Percentiles rank a stretch among this genome's conserved stretches.
Evolutionary conservation across 495 filamentous ascomycete genomes (phyloP).

Genomic region (Sordaria brevicollis): DNA sequence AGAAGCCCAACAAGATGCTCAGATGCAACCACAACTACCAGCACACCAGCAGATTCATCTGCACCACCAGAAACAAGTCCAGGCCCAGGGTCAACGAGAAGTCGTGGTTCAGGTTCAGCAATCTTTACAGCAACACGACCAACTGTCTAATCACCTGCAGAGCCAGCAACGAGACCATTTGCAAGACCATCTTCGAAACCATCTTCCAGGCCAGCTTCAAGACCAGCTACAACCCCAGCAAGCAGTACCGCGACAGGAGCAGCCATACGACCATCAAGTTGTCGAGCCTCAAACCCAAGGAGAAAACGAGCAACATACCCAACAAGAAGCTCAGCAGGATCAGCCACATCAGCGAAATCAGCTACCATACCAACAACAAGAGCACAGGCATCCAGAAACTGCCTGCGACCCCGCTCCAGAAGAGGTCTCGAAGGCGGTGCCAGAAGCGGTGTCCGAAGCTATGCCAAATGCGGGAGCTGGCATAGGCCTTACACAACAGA

Average conservation of each 20-base stretch:
- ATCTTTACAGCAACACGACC: background rate
- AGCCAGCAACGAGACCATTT: background rate
- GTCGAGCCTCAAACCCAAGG: background rate
- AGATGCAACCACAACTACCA: background rate
- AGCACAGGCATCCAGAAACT: background rate
- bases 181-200: constrained; percentile 2
- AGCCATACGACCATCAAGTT: background rate
- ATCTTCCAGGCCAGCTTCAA: background rate
- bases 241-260: background rate
- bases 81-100: background rate
- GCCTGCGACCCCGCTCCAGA: too few relatives aligned
- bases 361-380: background rate
- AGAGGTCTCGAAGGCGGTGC: too few relatives aligned
- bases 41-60: background rate
- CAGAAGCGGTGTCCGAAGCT: background rate
- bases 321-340: background rate
- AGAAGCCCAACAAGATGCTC: background rate
- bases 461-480: background rate
- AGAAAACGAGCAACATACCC: constrained; percentile 2
- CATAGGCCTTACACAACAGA: background rate
- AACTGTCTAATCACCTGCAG: background rate
- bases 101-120: background rate
- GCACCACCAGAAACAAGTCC: background rate
- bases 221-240: constrained; percentile 2
- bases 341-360: background rate